A percentile compares a stretch with the other conserved stretches of the same genome.
phyloP scores from a whole-genome alignment of 148 eudicot species.

The Salicornia ramosissima region DNA sequence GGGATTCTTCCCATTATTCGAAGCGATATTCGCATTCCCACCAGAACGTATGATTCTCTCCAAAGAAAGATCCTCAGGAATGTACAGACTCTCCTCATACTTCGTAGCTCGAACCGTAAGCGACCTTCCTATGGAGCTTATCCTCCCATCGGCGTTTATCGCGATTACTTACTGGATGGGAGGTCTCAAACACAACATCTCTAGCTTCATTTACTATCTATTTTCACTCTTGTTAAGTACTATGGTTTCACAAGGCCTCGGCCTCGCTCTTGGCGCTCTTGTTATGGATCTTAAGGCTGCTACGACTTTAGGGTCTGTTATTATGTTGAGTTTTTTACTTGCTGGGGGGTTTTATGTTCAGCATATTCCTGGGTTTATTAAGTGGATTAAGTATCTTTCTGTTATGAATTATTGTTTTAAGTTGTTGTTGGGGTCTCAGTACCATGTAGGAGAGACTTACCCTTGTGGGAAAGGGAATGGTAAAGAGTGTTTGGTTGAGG shows the following conservation, averaged over 20 bases:
- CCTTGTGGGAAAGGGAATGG: slow-evolving; percentile 36
- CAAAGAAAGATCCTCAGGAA: slow-evolving; percentile 79
- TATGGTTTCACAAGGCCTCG: slow-evolving; percentile 70
- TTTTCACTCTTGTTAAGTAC: slow-evolving; percentile 45
- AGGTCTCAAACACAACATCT: slow-evolving; percentile 41
- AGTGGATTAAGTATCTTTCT: slow-evolving; percentile 72
- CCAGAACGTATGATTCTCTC: slow-evolving; percentile 57
- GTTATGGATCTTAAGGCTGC: slow-evolving; percentile 67
- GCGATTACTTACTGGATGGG: slow-evolving; percentile 75
- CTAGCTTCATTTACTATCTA: slow-evolving; percentile 39
- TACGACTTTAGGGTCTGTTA: slow-evolving; percentile 51
- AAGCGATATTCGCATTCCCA: slow-evolving; percentile 77
- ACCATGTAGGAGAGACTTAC: slow-evolving; percentile 43
- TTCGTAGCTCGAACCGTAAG: slow-evolving; percentile 51
- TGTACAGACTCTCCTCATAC: slow-evolving; percentile 73
- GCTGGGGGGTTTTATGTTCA: slow-evolving; percentile 79
- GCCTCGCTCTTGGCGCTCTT: slow-evolving; percentile 71
- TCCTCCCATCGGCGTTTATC: slow-evolving; percentile 59
- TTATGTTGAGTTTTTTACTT: slow-evolving; percentile 54
- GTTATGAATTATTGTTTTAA: slow-evolving; percentile 45
- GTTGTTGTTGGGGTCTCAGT: slow-evolving; percentile 66
- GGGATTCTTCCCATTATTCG: slow-evolving; percentile 70
- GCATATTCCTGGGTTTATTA: slow-evolving; percentile 57
- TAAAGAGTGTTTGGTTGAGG: slow-evolving; percentile 46
- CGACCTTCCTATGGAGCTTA: slow-evolving; percentile 70